Evolutionary conservation across 1,284 basidiomycete genomes (phyloP), one percentile per base, ranked within the genome.

Genomic region (Cryptococcus sp.): DNA sequence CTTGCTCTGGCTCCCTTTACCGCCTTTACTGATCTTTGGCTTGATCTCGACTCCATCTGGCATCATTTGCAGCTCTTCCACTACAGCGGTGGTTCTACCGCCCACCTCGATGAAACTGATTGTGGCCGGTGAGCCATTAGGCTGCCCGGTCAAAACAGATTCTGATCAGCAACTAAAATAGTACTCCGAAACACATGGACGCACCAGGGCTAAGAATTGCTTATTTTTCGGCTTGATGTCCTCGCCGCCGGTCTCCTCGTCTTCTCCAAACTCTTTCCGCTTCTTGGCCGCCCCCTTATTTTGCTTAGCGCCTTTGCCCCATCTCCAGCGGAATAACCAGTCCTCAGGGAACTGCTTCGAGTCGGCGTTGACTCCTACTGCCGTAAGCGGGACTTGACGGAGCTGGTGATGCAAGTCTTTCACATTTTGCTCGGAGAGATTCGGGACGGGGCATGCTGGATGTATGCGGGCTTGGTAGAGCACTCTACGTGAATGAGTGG

Each of bases 51-150:
- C 72, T 0, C 75, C 74, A 34, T 73, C 64, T 0, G 77, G 74
- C 54, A 82, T 74, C 48, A 78, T 79, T 68, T 91, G 89, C 3
- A 91, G 79, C 71, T 89, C 84, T 10, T 76, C 73, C 2, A 91
- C 85, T 60, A 85, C 86, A 3, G 89, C 89, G 1, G 87, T 88
- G 0, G 91, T 92, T 16, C 90, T 81, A 1, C 91, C 90, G 4
- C 88, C 89, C 10, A 93, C 87, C 0, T 87, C 89, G 52, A 89
- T 73, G 82, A 87, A 92, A 61, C 84, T 85, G 60, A 93, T 86
- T 2, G 86, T 88, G 0, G 88, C 89, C 2, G 81, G 83, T 50
- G 82, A 75, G 1, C 89, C 91, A 57, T 86, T 84, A 0, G 86
- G 85, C 89, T 91, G 59, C 0, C 0, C 15, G 11, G 43, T 66